Conservation (phyloP, 495 filamentous ascomycete genomes). For the Aspergillus bridgeri region DNA sequence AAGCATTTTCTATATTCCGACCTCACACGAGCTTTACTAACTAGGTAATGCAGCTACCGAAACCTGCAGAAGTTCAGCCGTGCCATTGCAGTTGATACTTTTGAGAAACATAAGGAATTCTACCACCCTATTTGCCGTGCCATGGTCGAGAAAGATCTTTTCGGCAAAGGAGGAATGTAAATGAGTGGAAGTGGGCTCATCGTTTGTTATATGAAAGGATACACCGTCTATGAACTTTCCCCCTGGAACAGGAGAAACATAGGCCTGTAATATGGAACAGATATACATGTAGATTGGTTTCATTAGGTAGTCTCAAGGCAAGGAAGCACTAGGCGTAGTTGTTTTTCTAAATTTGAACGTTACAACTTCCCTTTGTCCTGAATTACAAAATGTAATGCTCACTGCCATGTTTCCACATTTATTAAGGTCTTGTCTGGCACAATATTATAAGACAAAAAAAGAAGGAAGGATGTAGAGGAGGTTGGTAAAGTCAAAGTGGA, state of each 20-base stretch:
- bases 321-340: not conserved
- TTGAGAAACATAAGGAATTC: constrained; percentile 81
- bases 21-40: constrained; percentile 12
- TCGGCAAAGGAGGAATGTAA: constrained; percentile 38
- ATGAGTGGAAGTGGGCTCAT: not conserved
- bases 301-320: not conserved
- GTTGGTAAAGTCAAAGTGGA: not conserved
- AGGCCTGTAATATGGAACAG: not conserved
- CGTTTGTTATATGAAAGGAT: not conserved
- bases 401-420: not conserved
- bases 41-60: constrained; percentile 47
- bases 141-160: constrained; percentile 81
- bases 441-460: not conserved
- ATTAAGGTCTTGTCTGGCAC: not conserved
- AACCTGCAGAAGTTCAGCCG: constrained; percentile 68
- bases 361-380: not conserved
- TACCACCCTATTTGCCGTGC: constrained; percentile 92
- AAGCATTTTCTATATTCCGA: constrained; percentile 16
- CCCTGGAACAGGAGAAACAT: not conserved
- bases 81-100: constrained; percentile 72
- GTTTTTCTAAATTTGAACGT: not conserved
- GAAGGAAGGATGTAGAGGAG: not conserved
- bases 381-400: not conserved
- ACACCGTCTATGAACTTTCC: too few species aligned
- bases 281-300: too few species aligned